These are phyloP conservation scores for Phytophthora uliginosa DNA, from an alignment of 352 stramenopile species.

Conservation along the genomic window DNA sequence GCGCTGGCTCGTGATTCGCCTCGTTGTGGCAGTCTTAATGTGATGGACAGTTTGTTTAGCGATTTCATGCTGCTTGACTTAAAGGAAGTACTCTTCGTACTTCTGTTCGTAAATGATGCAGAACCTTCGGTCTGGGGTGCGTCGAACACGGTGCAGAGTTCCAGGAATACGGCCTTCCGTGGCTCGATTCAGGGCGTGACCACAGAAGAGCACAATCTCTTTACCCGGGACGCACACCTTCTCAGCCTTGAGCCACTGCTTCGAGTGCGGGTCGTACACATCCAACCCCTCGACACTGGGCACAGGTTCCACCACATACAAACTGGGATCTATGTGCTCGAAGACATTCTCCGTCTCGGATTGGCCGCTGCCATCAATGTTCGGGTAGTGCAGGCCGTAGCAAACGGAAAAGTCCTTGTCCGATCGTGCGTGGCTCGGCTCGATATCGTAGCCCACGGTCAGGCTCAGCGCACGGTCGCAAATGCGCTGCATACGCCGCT, in stretches of 20 bases:
- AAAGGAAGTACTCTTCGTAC: slow-evolving; percentile 66
- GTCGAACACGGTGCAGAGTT: slow-evolving; percentile 64
- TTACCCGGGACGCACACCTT: slow-evolving; percentile 60
- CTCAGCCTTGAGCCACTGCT: slow-evolving; percentile 66
- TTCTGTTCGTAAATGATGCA: slow-evolving; percentile 81
- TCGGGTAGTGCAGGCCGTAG: slow-evolving; percentile 74
- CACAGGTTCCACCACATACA: slow-evolving; percentile 70
- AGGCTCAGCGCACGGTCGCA: slow-evolving; percentile 63
- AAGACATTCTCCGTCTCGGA: slow-evolving; percentile 70
- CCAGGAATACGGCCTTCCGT: slow-evolving; percentile 61
- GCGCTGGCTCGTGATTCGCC: no score
- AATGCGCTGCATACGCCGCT: slow-evolving; percentile 58
- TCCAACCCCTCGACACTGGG: slow-evolving; percentile 63
- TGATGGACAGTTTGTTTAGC: background rate
- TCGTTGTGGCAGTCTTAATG: no score
- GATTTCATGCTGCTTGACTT: slow-evolving; percentile 6
- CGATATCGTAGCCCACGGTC: slow-evolving; percentile 57
- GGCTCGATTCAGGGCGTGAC: slow-evolving; percentile 54
- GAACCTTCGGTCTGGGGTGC: slow-evolving; percentile 49
- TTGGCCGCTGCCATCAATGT: slow-evolving; percentile 58
- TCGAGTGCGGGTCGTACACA: slow-evolving; percentile 60
- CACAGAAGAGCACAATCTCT: slow-evolving; percentile 72
- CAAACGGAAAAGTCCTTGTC: slow-evolving; percentile 70
- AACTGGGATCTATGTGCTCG: slow-evolving; percentile 71
- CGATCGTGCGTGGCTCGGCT: slow-evolving; percentile 33